These are phyloP conservation scores for Lepiota venenata DNA, from an alignment of 768 basidiomycete genomes.

Conservation along the genomic window DNA sequence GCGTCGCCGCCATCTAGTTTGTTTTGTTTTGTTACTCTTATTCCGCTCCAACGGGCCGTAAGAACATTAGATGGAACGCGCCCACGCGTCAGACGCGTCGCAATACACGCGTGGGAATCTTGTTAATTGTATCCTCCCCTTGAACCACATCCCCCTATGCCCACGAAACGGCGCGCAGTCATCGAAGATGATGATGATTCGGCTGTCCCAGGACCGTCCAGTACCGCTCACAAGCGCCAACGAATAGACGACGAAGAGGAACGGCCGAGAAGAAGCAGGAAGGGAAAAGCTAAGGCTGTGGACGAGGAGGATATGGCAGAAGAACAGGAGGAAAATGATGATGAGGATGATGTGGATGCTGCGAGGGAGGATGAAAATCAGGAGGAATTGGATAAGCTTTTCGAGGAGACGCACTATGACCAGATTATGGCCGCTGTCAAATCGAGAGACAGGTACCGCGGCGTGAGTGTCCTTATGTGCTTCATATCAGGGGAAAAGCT, in stretches of 20 bases:
- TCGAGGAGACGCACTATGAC: constrained; percentile 8
- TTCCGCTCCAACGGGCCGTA: too few species aligned
- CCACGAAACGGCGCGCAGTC: not conserved
- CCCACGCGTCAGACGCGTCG: not conserved
- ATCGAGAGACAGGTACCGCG: constrained; percentile 5
- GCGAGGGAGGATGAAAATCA: constrained; percentile 2
- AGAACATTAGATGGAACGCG: too few species aligned
- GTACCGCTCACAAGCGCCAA: not conserved
- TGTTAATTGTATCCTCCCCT: constrained; percentile 1
- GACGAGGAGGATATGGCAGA: constrained; percentile 1
- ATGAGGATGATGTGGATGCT: not conserved
- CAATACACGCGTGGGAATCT: not conserved
- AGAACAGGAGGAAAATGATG: not conserved
- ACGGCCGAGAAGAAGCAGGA: not conserved
- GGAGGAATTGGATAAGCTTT: constrained; percentile 5
- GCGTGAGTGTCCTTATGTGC: not conserved
- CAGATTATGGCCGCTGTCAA: constrained; percentile 6
- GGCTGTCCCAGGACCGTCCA: not conserved
- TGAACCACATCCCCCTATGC: constrained; percentile 6
- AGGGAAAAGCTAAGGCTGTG: not conserved
- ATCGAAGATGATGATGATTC: not conserved
- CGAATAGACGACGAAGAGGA: not conserved
- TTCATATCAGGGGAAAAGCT: not conserved
- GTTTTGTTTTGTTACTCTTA: too few species aligned
- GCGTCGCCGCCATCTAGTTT: too few species aligned